phyloP scores from a whole-genome alignment of 2,329 filamentous ascomycete genomes.

The Botryosphaeria dothidea region DNA sequence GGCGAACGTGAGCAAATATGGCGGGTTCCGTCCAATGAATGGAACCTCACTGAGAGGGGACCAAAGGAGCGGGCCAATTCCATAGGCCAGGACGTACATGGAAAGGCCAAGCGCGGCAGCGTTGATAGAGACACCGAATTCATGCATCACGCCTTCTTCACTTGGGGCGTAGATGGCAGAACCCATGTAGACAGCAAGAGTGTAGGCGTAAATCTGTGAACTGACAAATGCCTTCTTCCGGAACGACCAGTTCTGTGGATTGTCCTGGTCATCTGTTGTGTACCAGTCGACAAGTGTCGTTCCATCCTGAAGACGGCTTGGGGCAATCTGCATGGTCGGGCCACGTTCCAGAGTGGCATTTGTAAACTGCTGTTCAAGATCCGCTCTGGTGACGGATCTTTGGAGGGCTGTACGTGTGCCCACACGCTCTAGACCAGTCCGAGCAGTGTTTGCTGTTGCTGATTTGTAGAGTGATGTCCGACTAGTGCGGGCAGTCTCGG shows the following conservation, averaged over 20 bases:
- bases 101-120: slow-evolving; percentile 60
- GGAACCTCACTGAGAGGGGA: slow-evolving; percentile 69
- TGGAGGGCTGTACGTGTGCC: slow-evolving; percentile 39
- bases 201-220: slow-evolving; percentile 52
- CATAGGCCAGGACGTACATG: slow-evolving; percentile 63
- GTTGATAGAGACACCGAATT: slow-evolving; percentile 55
- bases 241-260: slow-evolving; percentile 23
- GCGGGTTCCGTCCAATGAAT: slow-evolving; percentile 64
- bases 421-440: slow-evolving; percentile 35
- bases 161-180: slow-evolving; percentile 53
- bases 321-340: slow-evolving; percentile 37
- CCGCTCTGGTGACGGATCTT: slow-evolving; percentile 37
- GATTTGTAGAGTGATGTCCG: not conserved
- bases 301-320: slow-evolving; percentile 37
- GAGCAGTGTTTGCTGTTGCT: slow-evolving; percentile 28
- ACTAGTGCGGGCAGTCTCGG: slow-evolving; percentile 16
- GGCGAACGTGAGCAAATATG: slow-evolving; percentile 68
- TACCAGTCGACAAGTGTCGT: slow-evolving; percentile 48
- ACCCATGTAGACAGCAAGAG: slow-evolving; percentile 59
- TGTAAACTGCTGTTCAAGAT: slow-evolving; percentile 43
- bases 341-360: slow-evolving; percentile 33
- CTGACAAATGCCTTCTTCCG: slow-evolving; percentile 31
- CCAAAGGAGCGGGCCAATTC: slow-evolving; percentile 65
- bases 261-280: slow-evolving; percentile 35
- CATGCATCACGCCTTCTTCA: slow-evolving; percentile 49